phyloP scores from a whole-genome alignment of 129 eudicot species.

The Kitagawia praeruptora region DNA sequence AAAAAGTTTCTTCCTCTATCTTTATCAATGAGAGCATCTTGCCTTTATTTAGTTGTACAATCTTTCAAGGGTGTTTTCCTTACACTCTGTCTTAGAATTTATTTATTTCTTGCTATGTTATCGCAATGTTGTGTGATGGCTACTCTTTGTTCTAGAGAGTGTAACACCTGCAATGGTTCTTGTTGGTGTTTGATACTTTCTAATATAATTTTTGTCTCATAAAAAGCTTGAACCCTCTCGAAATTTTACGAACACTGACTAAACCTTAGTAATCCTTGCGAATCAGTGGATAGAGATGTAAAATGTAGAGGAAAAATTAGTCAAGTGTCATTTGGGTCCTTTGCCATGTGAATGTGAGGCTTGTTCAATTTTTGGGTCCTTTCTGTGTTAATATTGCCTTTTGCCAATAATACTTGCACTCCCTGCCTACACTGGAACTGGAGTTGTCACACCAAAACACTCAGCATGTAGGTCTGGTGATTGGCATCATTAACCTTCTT shows the following conservation, averaged over 20 bases:
- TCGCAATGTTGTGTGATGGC: no score
- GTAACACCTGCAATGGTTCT: neutral
- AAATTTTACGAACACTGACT: neutral
- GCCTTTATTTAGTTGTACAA: neutral
- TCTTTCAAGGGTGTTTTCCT: neutral
- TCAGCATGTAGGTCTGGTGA: neutral
- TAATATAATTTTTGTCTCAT: neutral
- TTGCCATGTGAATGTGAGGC: neutral
- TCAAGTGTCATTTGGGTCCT: neutral
- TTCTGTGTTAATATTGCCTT: neutral
- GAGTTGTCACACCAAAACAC: neutral
- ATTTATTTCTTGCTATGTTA: no score
- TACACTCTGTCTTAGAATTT: no score
- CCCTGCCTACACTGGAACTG: neutral
- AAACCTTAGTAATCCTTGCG: neutral
- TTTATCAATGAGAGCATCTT: constrained; percentile 24
- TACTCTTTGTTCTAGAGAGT: no score
- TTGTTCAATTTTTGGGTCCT: neutral
- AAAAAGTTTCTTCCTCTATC: constrained; percentile 8
- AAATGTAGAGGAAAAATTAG: neutral
- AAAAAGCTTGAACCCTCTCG: neutral
- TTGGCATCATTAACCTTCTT: neutral
- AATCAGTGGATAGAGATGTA: neutral
- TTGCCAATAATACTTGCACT: neutral
- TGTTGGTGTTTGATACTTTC: neutral